A percentile compares a stretch with the other conserved stretches of the same genome.
Evolutionary conservation across 441 rosid species (phyloP).

Genomic region (Pelargonium citronellum): DNA sequence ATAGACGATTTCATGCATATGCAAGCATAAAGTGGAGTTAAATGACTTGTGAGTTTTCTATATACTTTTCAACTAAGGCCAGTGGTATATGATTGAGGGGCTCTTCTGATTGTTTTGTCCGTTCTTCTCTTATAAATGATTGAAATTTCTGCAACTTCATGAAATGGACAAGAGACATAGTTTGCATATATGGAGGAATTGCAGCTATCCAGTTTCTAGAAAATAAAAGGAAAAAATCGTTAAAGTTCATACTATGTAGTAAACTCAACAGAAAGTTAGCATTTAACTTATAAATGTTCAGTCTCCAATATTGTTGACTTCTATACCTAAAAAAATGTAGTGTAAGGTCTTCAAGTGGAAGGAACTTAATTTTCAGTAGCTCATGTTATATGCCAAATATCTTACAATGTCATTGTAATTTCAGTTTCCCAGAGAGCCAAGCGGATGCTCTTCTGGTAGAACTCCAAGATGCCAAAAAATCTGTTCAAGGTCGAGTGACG

Average conservation of each 20-base stretch:
- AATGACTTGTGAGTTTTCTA: conserved; percentile 68
- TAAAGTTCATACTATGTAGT: background rate
- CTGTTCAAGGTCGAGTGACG: conserved; percentile 62
- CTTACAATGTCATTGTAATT: conserved; percentile 22
- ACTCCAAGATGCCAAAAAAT: conserved; percentile 67
- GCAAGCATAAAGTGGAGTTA: too few species aligned
- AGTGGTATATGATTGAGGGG: conserved; percentile 5
- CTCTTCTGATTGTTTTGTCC: background rate
- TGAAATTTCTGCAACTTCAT: conserved; percentile 4
- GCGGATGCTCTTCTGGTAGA: conserved; percentile 75
- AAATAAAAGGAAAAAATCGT: background rate
- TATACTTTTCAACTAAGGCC: conserved; percentile 18
- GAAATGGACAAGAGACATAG: background rate
- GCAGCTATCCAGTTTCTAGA: background rate
- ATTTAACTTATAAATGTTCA: background rate
- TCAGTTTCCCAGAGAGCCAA: conserved; percentile 86
- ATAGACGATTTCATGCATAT: too few species aligned
- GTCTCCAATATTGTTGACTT: background rate
- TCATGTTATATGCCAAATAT: conserved; percentile 8
- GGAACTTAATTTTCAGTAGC: background rate
- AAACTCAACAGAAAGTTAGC: background rate
- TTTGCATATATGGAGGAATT: background rate
- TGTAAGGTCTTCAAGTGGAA: background rate
- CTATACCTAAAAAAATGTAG: background rate
- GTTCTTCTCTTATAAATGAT: background rate